These are phyloP conservation scores for Aureobasidium sp. DNA, from an alignment of 2,329 filamentous ascomycete genomes.

Conservation along the genomic window DNA sequence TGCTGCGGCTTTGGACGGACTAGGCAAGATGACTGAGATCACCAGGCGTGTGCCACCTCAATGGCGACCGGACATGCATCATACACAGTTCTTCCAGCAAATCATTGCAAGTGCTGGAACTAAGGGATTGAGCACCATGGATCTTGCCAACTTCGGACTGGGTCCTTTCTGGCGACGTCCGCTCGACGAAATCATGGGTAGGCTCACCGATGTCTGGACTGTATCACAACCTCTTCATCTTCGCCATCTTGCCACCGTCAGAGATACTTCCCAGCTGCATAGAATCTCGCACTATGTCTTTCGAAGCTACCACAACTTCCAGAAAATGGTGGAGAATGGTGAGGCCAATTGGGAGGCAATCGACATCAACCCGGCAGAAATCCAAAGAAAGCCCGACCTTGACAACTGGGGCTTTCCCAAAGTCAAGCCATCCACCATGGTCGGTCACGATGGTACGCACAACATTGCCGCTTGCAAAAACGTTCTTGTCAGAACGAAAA, in stretches of 20 bases:
- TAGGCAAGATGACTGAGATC: background rate
- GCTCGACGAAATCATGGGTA: slow-evolving; percentile 44
- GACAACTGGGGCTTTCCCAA: slow-evolving; percentile 43
- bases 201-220: slow-evolving; percentile 49
- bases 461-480: slow-evolving; percentile 33
- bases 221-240: slow-evolving; percentile 51
- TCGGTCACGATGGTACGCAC: slow-evolving; percentile 34
- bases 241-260: slow-evolving; percentile 47
- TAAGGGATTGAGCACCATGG: slow-evolving; percentile 41
- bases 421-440: slow-evolving; percentile 26
- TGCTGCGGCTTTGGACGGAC: slow-evolving; percentile 1
- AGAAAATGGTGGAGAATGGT: slow-evolving; percentile 43
- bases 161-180: slow-evolving; percentile 48
- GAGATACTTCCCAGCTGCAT: slow-evolving; percentile 43
- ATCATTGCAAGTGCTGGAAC: slow-evolving; percentile 39
- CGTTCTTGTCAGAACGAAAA: slow-evolving; percentile 5
- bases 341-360: slow-evolving; percentile 45
- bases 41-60: slow-evolving; percentile 36
- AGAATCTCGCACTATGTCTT: slow-evolving; percentile 47
- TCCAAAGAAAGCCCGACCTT: slow-evolving; percentile 22
- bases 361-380: slow-evolving; percentile 18
- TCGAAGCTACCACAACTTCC: slow-evolving; percentile 45
- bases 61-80: slow-evolving; percentile 47
- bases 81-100: slow-evolving; percentile 47
- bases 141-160: slow-evolving; percentile 30